phyloP scores from a whole-genome alignment of 108 stramenopile genomes.

The Mediolabrus comicus region DNA sequence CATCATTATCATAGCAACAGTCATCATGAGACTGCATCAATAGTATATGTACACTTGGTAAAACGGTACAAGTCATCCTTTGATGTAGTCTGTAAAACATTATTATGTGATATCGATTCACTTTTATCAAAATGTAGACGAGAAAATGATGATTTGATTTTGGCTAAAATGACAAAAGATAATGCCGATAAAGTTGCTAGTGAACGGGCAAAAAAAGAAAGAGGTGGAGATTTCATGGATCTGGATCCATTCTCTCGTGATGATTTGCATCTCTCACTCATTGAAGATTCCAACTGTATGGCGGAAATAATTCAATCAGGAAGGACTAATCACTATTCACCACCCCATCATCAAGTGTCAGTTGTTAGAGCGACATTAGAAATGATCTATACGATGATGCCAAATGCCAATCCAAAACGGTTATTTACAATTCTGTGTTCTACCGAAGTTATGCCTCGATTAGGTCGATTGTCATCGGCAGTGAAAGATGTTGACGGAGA shows the following conservation, averaged over 20 bases:
- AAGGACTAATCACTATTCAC: not conserved
- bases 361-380: slow-evolving; percentile 15
- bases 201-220: too few relatives aligned
- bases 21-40: slow-evolving; percentile 19
- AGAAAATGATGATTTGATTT: too few relatives aligned
- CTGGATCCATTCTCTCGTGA: too few relatives aligned
- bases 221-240: too few relatives aligned
- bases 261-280: too few relatives aligned
- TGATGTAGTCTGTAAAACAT: slow-evolving; percentile 14
- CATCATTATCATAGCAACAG: not conserved
- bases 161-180: not conserved
- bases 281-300: too few relatives aligned
- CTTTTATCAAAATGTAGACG: not conserved
- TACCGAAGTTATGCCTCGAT: slow-evolving; percentile 7
- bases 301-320: too few relatives aligned
- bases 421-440: slow-evolving; percentile 24
- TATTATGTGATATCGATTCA: slow-evolving; percentile 16
- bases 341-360: not conserved
- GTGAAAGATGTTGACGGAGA: not conserved
- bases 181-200: too few relatives aligned
- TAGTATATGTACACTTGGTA: slow-evolving; percentile 6
- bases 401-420: slow-evolving; percentile 20
- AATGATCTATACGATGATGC: not conserved
- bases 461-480: slow-evolving; percentile 25
- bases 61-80: slow-evolving; percentile 14